Evolutionary conservation across 768 basidiomycete species (phyloP).

Genomic region (Boletus subcaerulescens): DNA sequence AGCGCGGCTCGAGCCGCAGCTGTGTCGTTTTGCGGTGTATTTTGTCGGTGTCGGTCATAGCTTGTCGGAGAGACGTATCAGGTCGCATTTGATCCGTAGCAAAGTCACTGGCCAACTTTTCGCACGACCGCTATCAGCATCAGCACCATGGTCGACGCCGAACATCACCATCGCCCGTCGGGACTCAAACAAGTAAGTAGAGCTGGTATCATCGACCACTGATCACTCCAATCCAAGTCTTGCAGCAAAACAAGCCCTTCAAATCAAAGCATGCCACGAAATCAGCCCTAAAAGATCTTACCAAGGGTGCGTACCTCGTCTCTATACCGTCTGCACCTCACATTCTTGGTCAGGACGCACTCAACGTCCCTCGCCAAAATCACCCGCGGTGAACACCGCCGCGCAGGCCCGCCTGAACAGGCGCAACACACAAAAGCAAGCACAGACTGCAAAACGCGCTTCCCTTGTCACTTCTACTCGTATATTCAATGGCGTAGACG

Average conservation of each 20-base stretch:
- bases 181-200: constrained; percentile 68
- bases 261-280: constrained; percentile 92
- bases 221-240: background rate
- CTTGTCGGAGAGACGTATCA: no score
- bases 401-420: constrained; percentile 77
- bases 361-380: constrained; percentile 53
- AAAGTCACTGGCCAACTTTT: no score
- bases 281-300: constrained; percentile 74
- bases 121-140: no score
- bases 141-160: no score
- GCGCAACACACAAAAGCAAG: constrained; percentile 82
- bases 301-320: constrained; percentile 59
- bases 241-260: constrained; percentile 84
- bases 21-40: no score
- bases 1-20: no score
- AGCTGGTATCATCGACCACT: background rate
- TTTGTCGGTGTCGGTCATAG: no score
- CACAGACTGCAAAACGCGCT: constrained; percentile 67
- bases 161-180: constrained; percentile 70
- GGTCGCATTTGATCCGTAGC: no score
- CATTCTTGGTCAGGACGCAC: constrained; percentile 49
- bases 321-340: background rate
- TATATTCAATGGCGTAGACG: constrained; percentile 76
- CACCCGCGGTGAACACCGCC: constrained; percentile 43
- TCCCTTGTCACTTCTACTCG: constrained; percentile 66